Percentiles rank a stretch among this genome's conserved stretches.
Evolutionary conservation across 768 basidiomycete species (phyloP).

Genomic region (Lactarius tabidus): DNA sequence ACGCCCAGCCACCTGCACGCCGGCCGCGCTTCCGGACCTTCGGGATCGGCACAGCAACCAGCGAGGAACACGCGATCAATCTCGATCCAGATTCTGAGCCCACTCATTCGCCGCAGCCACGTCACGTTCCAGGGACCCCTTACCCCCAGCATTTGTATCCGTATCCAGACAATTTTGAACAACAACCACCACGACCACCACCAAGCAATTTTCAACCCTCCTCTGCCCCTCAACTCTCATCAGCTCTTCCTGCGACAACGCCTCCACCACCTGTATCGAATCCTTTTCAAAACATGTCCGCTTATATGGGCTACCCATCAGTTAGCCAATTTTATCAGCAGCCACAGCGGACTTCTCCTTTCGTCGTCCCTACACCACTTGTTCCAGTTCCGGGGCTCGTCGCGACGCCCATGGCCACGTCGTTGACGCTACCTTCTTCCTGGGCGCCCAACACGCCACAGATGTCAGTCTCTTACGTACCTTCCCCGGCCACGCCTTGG

Average conservation of each 20-base stretch:
- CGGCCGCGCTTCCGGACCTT: conserved; percentile 9
- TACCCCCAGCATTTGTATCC: neutral
- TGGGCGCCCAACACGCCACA: conserved; percentile 18
- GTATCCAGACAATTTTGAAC: conserved; percentile 8
- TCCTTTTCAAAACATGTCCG: conserved; percentile 1
- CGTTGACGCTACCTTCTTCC: conserved; percentile 11
- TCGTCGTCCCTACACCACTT: conserved; percentile 13
- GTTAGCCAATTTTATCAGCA: conserved; percentile 10
- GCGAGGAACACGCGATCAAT: conserved; percentile 5
- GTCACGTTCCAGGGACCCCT: conserved; percentile 21
- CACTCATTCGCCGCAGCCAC: conserved; percentile 15
- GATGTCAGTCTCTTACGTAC: conserved; percentile 5
- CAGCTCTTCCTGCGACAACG: neutral
- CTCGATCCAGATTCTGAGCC: conserved; percentile 10
- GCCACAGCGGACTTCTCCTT: conserved; percentile 9
- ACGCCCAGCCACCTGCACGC: neutral
- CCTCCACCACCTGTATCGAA: neutral
- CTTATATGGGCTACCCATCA: neutral
- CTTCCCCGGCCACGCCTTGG: conserved; percentile 5
- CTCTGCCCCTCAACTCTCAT: neutral
- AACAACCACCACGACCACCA: conserved; percentile 5
- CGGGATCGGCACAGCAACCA: conserved; percentile 16
- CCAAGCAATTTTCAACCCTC: neutral
- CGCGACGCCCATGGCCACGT: conserved; percentile 14
- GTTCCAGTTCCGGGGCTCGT: conserved; percentile 8